These are phyloP conservation scores for Cystofilobasidium bisporidii DNA, from an alignment of 768 basidiomycete genomes.

Conservation along the genomic window DNA sequence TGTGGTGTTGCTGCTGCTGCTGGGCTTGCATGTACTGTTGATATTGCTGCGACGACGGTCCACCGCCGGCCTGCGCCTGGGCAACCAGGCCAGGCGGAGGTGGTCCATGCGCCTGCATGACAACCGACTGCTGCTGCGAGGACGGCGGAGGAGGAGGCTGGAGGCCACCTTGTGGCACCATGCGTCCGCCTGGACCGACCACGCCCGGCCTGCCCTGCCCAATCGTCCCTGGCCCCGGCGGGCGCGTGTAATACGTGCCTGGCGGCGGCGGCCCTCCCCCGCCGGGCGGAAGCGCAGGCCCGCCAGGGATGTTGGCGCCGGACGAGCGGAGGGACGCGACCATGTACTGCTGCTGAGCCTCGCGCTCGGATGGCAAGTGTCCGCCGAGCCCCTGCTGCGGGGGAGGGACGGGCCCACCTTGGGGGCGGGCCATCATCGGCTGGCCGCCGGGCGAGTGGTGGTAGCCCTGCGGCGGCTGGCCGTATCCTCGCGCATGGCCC, in stretches of 20 bases:
- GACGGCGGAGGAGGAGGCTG: not conserved
- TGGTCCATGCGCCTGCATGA: not conserved
- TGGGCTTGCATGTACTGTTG: not conserved
- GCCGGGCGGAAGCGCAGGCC: no score
- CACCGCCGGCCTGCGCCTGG: not conserved
- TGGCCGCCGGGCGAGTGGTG: not conserved
- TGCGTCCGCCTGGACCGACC: not conserved
- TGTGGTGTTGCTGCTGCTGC: not conserved
- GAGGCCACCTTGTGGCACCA: not conserved
- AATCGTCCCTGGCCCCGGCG: not conserved
- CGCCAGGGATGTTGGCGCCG: not conserved
- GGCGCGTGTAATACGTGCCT: not conserved
- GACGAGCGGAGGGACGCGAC: not conserved
- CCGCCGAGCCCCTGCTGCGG: not conserved
- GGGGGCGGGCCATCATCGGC: not conserved
- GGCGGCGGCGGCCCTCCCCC: not conserved
- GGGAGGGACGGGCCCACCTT: not conserved
- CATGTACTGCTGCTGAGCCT: constrained; percentile 10
- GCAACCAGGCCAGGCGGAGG: not conserved
- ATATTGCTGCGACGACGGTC: not conserved
- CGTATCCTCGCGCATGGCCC: not conserved
- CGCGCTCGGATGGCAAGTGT: not conserved
- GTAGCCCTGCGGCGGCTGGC: not conserved
- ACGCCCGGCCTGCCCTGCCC: not conserved
- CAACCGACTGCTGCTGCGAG: not conserved